These are phyloP conservation scores for Lentinula aciculospora DNA, from an alignment of 768 basidiomycete genomes.

Conservation along the genomic window DNA sequence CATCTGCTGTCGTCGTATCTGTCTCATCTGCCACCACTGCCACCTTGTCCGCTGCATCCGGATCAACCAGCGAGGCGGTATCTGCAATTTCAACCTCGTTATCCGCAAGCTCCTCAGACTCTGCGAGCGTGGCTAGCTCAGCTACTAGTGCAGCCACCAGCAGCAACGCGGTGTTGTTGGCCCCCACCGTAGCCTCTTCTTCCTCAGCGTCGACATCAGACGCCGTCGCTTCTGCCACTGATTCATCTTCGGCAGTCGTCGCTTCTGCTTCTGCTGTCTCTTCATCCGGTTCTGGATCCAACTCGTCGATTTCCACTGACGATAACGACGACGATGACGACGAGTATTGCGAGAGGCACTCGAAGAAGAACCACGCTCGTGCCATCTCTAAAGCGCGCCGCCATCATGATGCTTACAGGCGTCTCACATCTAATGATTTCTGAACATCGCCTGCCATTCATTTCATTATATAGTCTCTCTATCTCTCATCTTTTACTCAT, in stretches of 20 bases:
- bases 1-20: neutral
- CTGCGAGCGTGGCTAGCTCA: conserved; percentile 1
- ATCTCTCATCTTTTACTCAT: neutral
- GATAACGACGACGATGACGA: neutral
- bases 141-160: neutral
- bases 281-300: conserved; percentile 13
- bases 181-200: neutral
- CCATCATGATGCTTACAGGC: neutral
- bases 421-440: neutral
- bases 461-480: neutral
- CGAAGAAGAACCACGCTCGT: neutral
- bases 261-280: conserved; percentile 11
- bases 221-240: neutral
- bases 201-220: neutral
- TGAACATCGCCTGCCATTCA: neutral
- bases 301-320: conserved; percentile 11
- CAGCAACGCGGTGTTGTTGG: neutral
- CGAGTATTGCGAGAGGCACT: neutral
- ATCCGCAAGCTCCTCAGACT: neutral
- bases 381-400: neutral
- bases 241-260: neutral
- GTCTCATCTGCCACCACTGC: conserved; percentile 26
- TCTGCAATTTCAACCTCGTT: conserved; percentile 15
- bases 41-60: conserved; percentile 9
- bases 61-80: neutral